Conservation (phyloP, 352 stramenopile species). For the Phytophthora fragariae region DNA sequence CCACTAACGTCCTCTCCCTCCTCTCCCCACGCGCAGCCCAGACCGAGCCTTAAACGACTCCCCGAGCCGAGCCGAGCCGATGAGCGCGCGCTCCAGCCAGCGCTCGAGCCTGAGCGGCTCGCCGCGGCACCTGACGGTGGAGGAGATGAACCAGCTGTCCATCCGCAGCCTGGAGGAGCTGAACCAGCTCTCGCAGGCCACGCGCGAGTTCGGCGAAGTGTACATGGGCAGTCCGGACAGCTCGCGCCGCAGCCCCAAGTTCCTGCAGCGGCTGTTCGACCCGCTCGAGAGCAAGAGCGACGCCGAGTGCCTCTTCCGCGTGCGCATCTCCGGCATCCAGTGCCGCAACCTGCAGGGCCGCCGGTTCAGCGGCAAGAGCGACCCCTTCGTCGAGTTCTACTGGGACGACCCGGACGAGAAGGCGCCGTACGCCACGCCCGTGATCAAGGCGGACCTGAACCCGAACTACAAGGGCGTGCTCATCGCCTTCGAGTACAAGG, state of each 20-base stretch:
- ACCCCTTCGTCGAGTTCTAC: slow-evolving; percentile 90
- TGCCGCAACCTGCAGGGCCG: slow-evolving; percentile 86
- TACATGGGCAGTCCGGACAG: slow-evolving; percentile 51
- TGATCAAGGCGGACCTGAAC: slow-evolving; percentile 89
- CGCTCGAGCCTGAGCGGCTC: slow-evolving; percentile 55
- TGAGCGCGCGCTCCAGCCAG: slow-evolving; percentile 33
- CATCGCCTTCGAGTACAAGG: slow-evolving; percentile 89
- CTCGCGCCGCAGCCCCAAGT: slow-evolving; percentile 64
- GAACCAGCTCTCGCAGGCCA: slow-evolving; percentile 80
- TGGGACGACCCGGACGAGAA: slow-evolving; percentile 82
- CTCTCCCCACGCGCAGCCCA: too few species aligned
- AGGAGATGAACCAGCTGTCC: slow-evolving; percentile 46
- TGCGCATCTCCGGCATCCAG: slow-evolving; percentile 89
- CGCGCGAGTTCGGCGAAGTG: slow-evolving; percentile 77
- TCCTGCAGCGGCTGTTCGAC: slow-evolving; percentile 75
- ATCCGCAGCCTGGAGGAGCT: slow-evolving; percentile 63
- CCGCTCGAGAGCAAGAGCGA: slow-evolving; percentile 62
- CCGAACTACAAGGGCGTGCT: slow-evolving; percentile 90
- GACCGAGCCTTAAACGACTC: too few species aligned
- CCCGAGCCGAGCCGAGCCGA: too few species aligned
- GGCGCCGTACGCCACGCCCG: slow-evolving; percentile 78
- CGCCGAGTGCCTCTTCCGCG: slow-evolving; percentile 82
- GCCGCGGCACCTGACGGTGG: slow-evolving; percentile 52
- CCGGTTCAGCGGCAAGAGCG: slow-evolving; percentile 84
- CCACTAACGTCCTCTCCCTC: neutral